Base-by-base conservation (phyloP, 2,329 filamentous ascomycete genomes). In the Xylariaceae sp. region DNA sequence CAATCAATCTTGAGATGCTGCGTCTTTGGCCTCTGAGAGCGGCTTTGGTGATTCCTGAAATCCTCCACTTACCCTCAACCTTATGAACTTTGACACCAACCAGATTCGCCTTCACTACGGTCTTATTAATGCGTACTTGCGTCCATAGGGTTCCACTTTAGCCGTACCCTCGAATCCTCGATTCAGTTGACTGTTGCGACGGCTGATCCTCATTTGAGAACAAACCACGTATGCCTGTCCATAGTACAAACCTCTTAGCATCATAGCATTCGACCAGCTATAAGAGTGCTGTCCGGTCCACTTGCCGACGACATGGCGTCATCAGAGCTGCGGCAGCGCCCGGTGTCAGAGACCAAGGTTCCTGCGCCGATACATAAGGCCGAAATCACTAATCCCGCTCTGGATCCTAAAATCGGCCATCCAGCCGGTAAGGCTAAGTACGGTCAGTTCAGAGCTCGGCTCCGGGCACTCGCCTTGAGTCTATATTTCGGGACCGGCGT, bases 341-440 rank as follows among this genome's bases (percentile, higher is more conserved):
- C 53, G 48, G 59, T 49, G 43, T 47, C 55, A 22, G 46, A 51
- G n/a, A 38, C 50, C 15, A 45, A 59, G 44, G 51, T 62, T 15
- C 62, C 69, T 39, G 60, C 63, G n/a, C 61, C 67, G 30, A 65
- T 67, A 31, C 45, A 65, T 38, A 52, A 45, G 18, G 54, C 54
- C 55, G 54, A 43, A 32, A 30, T 48, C 42, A 39, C 60, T 31
- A 47, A 56, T 15, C 50, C 56, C 35, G 44, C 53, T 19, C 53
- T 50, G 17, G 57, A 63, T 36, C 48, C 52, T n/a, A 52, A 58
- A 42, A 54, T 52, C 17, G 57, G 53, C 12, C 80, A 84, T 61
- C 80, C 80, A 0, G 79, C 78, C 2, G 81, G 81, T n/a, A 73
- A 74, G 47, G 66, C 73, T 46, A 74, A 77, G 51, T 73, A 84